phyloP scores from a whole-genome alignment of 139 green algal species.

The Raphidocelis subcapitata region DNA sequence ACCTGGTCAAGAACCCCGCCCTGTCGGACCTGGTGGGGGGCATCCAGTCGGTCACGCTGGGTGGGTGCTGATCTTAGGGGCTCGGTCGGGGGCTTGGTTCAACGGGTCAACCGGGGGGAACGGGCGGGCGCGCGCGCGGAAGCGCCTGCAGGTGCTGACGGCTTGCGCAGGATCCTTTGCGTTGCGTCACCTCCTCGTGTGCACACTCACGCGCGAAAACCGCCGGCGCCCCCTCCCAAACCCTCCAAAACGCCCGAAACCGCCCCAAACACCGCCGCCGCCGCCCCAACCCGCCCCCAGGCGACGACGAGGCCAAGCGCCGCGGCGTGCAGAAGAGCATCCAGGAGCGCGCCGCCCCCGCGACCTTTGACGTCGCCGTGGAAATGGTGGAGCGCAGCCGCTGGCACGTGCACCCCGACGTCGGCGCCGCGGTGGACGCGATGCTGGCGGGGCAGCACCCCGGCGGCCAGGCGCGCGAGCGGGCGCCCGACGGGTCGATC shows the following conservation, averaged over 20 bases:
- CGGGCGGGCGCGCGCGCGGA: background rate
- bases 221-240: no score
- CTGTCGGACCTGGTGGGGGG: constrained; percentile 76
- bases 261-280: no score
- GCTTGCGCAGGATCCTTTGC: background rate
- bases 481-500: constrained; percentile 37
- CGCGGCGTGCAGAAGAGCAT: constrained; percentile 95
- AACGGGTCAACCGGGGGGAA: no score
- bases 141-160: background rate
- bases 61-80: no score
- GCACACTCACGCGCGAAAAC: no score
- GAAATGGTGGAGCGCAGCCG: constrained; percentile 89
- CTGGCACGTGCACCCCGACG: constrained; percentile 62
- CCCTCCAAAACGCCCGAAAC: no score
- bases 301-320: constrained; percentile 82
- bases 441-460: constrained; percentile 32
- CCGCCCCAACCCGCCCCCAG: no score
- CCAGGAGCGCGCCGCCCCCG: constrained; percentile 86
- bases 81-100: no score
- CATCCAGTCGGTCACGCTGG: constrained; percentile 62
- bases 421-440: constrained; percentile 33
- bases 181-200: background rate
- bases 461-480: constrained; percentile 34
- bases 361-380: constrained; percentile 94
- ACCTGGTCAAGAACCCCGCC: constrained; percentile 96